These are phyloP conservation scores for Xylariaceae sp. DNA, from an alignment of 2,329 filamentous ascomycete species.

Conservation along the genomic window DNA sequence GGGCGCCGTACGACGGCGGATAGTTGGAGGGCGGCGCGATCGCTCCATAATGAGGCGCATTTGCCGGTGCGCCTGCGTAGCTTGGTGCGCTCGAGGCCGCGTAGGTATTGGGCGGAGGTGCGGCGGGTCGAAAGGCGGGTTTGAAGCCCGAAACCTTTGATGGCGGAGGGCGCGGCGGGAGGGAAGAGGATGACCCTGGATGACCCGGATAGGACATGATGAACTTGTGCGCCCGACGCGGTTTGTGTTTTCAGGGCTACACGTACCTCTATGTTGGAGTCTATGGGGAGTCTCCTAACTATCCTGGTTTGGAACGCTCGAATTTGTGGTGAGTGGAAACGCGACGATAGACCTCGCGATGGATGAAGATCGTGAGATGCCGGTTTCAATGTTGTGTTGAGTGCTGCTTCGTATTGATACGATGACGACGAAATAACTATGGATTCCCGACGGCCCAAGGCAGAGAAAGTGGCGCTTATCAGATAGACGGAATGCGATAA, in stretches of 20 bases:
- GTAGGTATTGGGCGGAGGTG: slow-evolving; percentile 30
- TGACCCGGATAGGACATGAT: slow-evolving; percentile 84
- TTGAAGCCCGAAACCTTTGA: slow-evolving; percentile 47
- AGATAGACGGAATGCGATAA: slow-evolving; percentile 1
- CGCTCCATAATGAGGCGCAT: slow-evolving; percentile 43
- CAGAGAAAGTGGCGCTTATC: slow-evolving; percentile 10
- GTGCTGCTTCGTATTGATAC: background rate
- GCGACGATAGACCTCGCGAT: background rate
- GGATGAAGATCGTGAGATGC: slow-evolving; percentile 2
- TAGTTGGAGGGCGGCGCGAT: slow-evolving; percentile 32
- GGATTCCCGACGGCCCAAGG: background rate
- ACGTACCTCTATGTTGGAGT: slow-evolving; percentile 45
- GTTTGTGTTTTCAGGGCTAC: slow-evolving; percentile 28
- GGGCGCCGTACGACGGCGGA: slow-evolving; percentile 37
- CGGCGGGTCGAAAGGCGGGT: slow-evolving; percentile 44
- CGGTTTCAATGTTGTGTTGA: slow-evolving; percentile 3
- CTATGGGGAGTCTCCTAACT: slow-evolving; percentile 4
- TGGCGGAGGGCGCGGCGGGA: slow-evolving; percentile 73
- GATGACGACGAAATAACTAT: slow-evolving; percentile 10
- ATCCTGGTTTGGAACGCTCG: background rate
- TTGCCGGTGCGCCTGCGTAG: slow-evolving; percentile 38
- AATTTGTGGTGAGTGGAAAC: background rate
- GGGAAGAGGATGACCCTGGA: slow-evolving; percentile 66
- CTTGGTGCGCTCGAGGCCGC: slow-evolving; percentile 36
- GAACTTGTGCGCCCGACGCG: slow-evolving; percentile 44